phyloP scores from a whole-genome alignment of 2,329 filamentous ascomycete species.

The Venturiaceae sp. region DNA sequence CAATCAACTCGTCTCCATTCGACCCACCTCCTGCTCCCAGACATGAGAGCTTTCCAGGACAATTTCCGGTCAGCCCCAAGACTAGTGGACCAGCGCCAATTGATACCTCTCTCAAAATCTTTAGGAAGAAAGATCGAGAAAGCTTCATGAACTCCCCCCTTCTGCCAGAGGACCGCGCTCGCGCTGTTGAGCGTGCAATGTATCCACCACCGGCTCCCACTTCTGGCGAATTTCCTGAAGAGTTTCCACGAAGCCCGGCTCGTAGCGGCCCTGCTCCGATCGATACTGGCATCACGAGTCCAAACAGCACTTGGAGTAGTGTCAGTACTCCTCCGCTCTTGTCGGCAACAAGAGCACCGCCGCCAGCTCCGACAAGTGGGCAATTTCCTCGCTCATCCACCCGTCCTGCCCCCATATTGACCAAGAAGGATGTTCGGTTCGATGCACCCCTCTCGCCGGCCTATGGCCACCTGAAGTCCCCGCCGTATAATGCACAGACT shows the following conservation, averaged over 20 bases:
- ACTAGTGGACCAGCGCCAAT: background rate
- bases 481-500: too few relatives aligned
- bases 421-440: background rate
- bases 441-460: background rate
- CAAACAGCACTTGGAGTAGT: background rate
- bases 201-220: background rate
- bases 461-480: background rate
- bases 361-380: background rate
- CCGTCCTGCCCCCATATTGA: background rate
- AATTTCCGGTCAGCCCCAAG: background rate
- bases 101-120: background rate
- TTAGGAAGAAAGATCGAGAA: background rate
- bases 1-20: background rate
- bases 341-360: background rate
- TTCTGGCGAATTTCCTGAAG: background rate
- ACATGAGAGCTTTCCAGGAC: background rate
- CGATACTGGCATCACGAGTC: background rate
- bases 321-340: background rate
- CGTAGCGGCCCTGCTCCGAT: background rate
- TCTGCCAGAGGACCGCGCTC: background rate
- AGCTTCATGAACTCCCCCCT: background rate
- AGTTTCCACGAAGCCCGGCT: background rate
- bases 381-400: background rate
- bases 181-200: background rate
- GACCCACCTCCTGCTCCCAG: slow-evolving; percentile 2